phyloP scores from a whole-genome alignment of 2,329 filamentous ascomycete genomes.

The Plectosphaerella sp. region DNA sequence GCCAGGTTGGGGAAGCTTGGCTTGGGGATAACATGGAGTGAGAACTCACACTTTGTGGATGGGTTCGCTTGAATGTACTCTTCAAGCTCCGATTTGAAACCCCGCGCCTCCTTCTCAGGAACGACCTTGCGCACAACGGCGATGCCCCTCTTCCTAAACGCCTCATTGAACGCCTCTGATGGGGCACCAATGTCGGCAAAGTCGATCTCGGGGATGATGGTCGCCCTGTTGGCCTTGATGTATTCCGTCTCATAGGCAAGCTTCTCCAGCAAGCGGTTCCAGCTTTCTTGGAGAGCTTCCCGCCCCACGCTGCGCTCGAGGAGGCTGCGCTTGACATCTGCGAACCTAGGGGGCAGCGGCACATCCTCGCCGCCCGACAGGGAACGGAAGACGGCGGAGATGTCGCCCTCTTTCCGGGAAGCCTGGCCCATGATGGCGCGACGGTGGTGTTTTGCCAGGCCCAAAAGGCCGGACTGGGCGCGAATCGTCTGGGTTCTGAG shows the following conservation, averaged over 20 bases:
- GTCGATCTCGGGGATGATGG: constrained; percentile 48
- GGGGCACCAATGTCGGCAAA: constrained; percentile 35
- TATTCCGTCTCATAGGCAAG: constrained; percentile 42
- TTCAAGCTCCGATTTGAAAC: constrained; percentile 60
- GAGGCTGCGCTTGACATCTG: constrained; percentile 50
- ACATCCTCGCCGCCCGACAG: constrained; percentile 41
- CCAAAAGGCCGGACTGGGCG: too few species aligned
- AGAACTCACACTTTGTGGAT: constrained; percentile 42
- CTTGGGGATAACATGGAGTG: background rate
- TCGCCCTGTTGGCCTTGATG: constrained; percentile 38
- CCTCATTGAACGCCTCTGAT: constrained; percentile 17
- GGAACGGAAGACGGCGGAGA: constrained; percentile 58
- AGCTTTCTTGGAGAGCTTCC: constrained; percentile 38
- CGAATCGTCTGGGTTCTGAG: too few species aligned
- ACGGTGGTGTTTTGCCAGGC: too few species aligned
- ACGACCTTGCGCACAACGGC: constrained; percentile 64
- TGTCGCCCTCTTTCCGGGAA: constrained; percentile 51
- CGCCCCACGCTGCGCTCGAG: constrained; percentile 29
- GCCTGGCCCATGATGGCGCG: background rate
- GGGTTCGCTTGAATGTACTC: constrained; percentile 64
- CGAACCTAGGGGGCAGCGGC: constrained; percentile 51
- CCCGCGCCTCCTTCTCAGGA: constrained; percentile 55
- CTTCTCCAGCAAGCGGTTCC: constrained; percentile 40
- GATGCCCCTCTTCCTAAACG: constrained; percentile 48
- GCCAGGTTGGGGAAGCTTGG: background rate